These are phyloP conservation scores for Epichloe baconii DNA, from an alignment of 2,329 filamentous ascomycete species.

Conservation along the genomic window DNA sequence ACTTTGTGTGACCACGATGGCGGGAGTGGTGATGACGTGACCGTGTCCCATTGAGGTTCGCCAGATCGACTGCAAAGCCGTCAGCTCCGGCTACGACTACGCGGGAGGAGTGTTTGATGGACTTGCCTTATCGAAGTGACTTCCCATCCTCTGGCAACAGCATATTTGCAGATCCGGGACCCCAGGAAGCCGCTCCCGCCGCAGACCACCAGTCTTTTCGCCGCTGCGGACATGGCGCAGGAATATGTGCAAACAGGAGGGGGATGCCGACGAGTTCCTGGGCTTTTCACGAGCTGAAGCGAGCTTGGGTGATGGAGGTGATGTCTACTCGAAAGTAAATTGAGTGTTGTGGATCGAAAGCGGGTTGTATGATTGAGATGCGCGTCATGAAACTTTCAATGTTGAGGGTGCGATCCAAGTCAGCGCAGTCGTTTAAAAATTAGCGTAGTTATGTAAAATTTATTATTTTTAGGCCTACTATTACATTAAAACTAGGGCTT, in stretches of 20 bases:
- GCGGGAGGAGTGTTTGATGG: background rate
- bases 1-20: constrained; percentile 76
- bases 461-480: no score
- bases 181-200: constrained; percentile 91
- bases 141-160: constrained; percentile 74
- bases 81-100: background rate
- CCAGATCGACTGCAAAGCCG: constrained; percentile 62
- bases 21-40: constrained; percentile 56
- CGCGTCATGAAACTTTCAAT: background rate
- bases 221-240: constrained; percentile 35
- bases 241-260: background rate
- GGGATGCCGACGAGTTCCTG: background rate
- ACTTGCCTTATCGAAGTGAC: constrained; percentile 81
- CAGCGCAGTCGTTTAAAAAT: no score
- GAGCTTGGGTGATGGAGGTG: background rate
- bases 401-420: no score
- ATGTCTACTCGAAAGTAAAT: background rate
- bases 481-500: no score
- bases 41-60: constrained; percentile 69
- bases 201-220: constrained; percentile 75
- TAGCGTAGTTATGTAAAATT: no score
- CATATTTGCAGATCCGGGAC: constrained; percentile 80
- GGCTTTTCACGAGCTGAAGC: background rate
- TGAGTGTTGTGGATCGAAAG: background rate
- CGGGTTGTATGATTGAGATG: background rate